Percentiles rank a stretch among this genome's conserved stretches.
Evolutionary conservation across 2,329 filamentous ascomycete genomes (phyloP).

Genomic region (Penicillium sp.): DNA sequence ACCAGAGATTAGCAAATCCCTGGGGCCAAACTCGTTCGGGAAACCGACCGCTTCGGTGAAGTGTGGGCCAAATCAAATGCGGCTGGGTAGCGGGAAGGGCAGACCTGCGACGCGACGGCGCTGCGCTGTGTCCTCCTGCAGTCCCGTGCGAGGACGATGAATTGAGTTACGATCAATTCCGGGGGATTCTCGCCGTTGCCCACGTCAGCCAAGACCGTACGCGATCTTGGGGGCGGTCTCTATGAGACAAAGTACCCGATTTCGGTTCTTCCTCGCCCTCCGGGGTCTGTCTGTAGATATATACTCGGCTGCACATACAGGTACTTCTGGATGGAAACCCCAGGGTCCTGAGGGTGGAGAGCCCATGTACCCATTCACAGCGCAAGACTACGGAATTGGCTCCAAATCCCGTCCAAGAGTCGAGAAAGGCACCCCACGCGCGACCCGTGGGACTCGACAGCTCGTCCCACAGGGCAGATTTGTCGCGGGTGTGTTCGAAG

Average conservation of each 20-base stretch:
- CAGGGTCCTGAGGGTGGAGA: neutral
- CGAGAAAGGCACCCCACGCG: slow-evolving; percentile 17
- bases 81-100: neutral
- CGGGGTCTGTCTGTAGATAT: neutral
- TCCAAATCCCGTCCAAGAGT: slow-evolving; percentile 6
- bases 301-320: neutral
- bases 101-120: slow-evolving; percentile 1
- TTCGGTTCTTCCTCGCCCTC: too few relatives aligned
- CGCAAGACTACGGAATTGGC: neutral
- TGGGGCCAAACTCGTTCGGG: slow-evolving; percentile 18
- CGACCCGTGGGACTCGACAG: slow-evolving; percentile 14
- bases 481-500: neutral
- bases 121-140: slow-evolving; percentile 24
- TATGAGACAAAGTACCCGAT: neutral
- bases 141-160: slow-evolving; percentile 22
- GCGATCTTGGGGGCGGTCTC: neutral
- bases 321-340: neutral
- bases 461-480: slow-evolving; percentile 4
- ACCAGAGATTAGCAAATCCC: neutral
- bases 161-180: slow-evolving; percentile 25
- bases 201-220: slow-evolving; percentile 30
- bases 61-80: slow-evolving; percentile 3
- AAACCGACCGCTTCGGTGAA: slow-evolving; percentile 13
- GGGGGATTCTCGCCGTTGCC: slow-evolving; percentile 32
- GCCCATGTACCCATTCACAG: neutral